Conservation (phyloP, 192 early-diverging fungal species). For the Mortierella antarctica region DNA sequence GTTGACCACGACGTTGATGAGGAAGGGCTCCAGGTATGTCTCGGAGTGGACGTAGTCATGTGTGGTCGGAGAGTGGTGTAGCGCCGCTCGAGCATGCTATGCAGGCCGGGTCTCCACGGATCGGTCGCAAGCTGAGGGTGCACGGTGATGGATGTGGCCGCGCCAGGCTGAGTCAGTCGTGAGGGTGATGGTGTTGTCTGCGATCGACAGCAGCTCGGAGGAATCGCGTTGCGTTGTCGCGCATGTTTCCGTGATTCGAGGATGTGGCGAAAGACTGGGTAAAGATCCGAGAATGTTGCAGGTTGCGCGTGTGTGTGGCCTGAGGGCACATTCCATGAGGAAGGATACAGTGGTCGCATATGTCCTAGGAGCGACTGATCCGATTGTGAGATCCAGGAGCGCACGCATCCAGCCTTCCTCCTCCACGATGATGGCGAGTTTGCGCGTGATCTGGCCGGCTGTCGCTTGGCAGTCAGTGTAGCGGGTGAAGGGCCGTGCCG, state of each 20-base stretch:
- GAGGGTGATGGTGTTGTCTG: not conserved
- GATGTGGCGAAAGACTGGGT: conserved; percentile 35
- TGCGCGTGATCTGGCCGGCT: no score
- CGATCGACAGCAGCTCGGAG: no score
- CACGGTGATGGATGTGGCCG: no score
- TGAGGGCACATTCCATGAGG: not conserved
- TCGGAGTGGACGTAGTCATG: no score
- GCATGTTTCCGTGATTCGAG: conserved; percentile 18
- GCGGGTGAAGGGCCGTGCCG: not conserved
- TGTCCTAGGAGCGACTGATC: no score
- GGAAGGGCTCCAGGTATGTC: not conserved
- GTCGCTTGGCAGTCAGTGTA: no score
- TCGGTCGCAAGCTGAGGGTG: not conserved
- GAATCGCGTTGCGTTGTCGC: not conserved
- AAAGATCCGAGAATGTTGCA: conserved; percentile 45
- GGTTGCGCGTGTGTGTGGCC: not conserved
- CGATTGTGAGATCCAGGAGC: not conserved
- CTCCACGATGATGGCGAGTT: no score
- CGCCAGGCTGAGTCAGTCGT: not conserved
- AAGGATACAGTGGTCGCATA: not conserved
- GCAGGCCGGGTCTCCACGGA: not conserved
- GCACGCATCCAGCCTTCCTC: not conserved
- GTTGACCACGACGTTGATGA: not conserved
- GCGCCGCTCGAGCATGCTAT: not conserved
- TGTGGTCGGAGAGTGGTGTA: not conserved